A percentile compares a stretch with the other conserved stretches of the same genome.
phyloP scores from a whole-genome alignment of 169 alveolate species.

The Plasmodium coatneyi region DNA sequence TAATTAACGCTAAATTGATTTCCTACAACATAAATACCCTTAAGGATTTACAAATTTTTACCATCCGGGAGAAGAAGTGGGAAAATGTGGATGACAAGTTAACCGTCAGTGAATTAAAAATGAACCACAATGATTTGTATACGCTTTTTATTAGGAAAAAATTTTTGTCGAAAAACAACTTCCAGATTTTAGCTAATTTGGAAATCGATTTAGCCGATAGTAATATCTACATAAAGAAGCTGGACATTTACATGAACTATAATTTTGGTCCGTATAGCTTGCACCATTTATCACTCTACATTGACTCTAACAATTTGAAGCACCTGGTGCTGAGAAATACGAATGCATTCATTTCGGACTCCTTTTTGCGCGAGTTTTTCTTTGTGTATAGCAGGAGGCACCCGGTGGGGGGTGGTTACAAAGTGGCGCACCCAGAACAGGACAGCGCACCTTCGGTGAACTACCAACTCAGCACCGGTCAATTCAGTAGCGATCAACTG shows the following conservation, averaged over 20 bases:
- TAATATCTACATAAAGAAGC: conserved; percentile 36
- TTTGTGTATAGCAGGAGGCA: conserved; percentile 44
- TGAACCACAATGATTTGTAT: conserved; percentile 16
- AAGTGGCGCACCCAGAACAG: not conserved
- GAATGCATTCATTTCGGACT: conserved; percentile 43
- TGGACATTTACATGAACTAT: conserved; percentile 52
- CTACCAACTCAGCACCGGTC: not conserved
- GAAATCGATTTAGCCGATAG: conserved; percentile 44
- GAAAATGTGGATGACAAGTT: conserved; percentile 16
- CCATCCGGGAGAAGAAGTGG: conserved; percentile 35
- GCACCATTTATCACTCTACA: conserved; percentile 33
- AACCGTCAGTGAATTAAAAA: conserved; percentile 21
- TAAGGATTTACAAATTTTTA: conserved; percentile 29
- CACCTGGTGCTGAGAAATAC: conserved; percentile 17
- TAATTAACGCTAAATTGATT: conserved; percentile 16
- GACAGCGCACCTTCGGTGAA: not conserved
- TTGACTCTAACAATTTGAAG: conserved; percentile 23
- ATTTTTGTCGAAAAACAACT: conserved; percentile 23
- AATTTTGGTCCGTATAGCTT: conserved; percentile 27
- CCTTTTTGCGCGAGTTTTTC: conserved; percentile 51
- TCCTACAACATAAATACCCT: conserved; percentile 3
- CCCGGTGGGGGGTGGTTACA: not conserved
- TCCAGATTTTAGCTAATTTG: conserved; percentile 44
- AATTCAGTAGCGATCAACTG: not conserved
- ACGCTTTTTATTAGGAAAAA: conserved; percentile 11